Evolutionary conservation across 805 yeast genomes (phyloP).

Genomic region (Candida ulmi): DNA sequence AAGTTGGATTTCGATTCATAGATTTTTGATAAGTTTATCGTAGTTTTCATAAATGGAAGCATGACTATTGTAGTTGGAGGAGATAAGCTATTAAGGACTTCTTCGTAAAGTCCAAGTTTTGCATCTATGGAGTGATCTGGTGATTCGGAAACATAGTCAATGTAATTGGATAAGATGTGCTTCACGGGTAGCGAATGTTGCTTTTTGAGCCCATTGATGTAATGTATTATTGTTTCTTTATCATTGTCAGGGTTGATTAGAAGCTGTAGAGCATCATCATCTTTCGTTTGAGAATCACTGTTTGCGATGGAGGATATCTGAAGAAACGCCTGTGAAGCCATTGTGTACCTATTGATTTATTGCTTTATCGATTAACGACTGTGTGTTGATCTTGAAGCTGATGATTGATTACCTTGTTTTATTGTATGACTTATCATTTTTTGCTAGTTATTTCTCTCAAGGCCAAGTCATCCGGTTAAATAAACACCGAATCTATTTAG

Average conservation of each 20-base stretch:
- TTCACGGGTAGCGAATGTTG: conserved; percentile 18
- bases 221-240: conserved; percentile 4
- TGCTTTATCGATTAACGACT: not conserved
- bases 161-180: conserved; percentile 7
- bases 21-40: conserved; percentile 8
- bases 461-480: too few species aligned
- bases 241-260: conserved; percentile 1
- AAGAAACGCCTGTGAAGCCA: conserved; percentile 14
- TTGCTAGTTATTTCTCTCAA: too few species aligned
- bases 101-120: conserved; percentile 5
- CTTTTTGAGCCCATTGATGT: conserved; percentile 12
- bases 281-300: conserved; percentile 7
- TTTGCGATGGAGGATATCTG: conserved; percentile 11
- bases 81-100: conserved; percentile 9
- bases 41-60: conserved; percentile 9
- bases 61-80: conserved; percentile 16
- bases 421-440: too few species aligned
- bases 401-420: not conserved
- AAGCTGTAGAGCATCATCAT: conserved; percentile 9
- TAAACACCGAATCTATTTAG: too few species aligned
- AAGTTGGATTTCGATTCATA: conserved; percentile 7
- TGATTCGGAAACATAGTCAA: conserved; percentile 5
- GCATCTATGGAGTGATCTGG: not conserved
- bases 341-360: not conserved
- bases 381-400: not conserved